Evolutionary conservation across 164 flowering plant species (phyloP), one percentile per base, ranked within the genome.

Genomic region (Vitis labrusca): DNA sequence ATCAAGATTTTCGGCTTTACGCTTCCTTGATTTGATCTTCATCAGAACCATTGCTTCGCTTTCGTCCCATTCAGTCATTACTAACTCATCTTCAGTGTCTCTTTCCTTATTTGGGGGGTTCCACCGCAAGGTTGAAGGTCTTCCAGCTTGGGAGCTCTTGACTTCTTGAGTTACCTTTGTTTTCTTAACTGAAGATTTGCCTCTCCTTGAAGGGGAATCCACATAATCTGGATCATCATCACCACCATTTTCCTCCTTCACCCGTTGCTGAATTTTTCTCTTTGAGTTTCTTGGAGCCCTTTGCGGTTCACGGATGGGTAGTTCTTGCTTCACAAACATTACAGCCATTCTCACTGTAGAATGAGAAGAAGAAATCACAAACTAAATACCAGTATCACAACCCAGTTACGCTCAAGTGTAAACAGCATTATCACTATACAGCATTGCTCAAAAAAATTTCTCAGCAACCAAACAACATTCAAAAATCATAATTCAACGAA

Each of bases 1-100:
- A 23, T 23, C 27, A 23, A 23, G 27, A 23, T 23, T 23, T 23
- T 64, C 14, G 9, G 14, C 44, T 53, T 50, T 6, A 17, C 57
- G 14, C 50, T 59, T 64, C 7, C 65, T 14, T 19, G 47, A 16
- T 60, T 10, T 72, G 60, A 69, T 68, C 55, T 71, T 83, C 13
- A 27, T 15, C 9, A 75, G 10, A 67, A 19, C 17, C 57, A 17
- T 3, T 17, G 11, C 17, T 53, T 71, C 69, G 49, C 19, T 77
- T 8, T 71, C 76, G 11, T 81, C 79, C 60, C 53, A 51, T 17
- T 75, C 76, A 58, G 6, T 56, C 71, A 9, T 29, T 37, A 0
- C 37, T n/a, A 5, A 30, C 15, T 66, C 64, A 58, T 64, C 68
- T 23, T 66, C 74, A 50, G 7, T 12, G 19, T 49, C 17, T 6